These are phyloP conservation scores for Penicillium sp. DNA, from an alignment of 2,329 filamentous ascomycete species.

Conservation along the genomic window DNA sequence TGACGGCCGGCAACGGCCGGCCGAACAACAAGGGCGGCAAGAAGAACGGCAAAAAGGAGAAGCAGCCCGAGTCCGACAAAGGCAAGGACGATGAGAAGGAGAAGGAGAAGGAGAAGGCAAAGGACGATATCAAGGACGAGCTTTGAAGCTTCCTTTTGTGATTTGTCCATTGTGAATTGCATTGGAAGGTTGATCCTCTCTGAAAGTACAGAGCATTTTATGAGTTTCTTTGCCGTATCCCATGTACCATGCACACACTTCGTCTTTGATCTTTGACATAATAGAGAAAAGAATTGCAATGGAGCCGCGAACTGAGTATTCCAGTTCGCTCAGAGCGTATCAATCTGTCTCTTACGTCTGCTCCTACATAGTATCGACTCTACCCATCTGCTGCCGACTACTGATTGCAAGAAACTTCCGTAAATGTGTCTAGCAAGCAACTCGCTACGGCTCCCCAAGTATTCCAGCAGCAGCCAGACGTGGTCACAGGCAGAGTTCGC, in stretches of 20 bases:
- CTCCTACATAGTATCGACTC: too few species aligned
- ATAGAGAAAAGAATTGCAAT: conserved; percentile 21
- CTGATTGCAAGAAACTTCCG: too few species aligned
- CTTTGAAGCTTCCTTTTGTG: conserved; percentile 22
- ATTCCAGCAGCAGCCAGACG: too few species aligned
- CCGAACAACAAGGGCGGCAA: conserved; percentile 27
- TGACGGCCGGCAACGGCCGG: conserved; percentile 45
- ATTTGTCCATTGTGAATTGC: conserved; percentile 12
- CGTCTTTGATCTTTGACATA: conserved; percentile 10
- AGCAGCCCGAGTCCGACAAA: conserved; percentile 31
- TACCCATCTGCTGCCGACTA: too few species aligned
- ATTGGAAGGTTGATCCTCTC: conserved; percentile 4
- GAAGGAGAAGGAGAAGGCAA: conserved; percentile 17
- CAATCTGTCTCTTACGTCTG: too few species aligned
- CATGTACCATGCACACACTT: conserved; percentile 18
- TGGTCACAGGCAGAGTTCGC: too few species aligned
- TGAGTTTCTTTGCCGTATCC: conserved; percentile 13
- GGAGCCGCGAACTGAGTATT: conserved; percentile 15
- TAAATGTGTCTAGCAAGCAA: too few species aligned
- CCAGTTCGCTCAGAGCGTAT: too few species aligned
- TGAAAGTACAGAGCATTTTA: conserved; percentile 18
- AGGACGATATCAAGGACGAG: conserved; percentile 34
- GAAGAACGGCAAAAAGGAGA: conserved; percentile 26
- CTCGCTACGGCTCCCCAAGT: too few species aligned
- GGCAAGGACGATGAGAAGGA: conserved; percentile 13